These are phyloP conservation scores for Schizothecium vesticola DNA, from an alignment of 495 filamentous ascomycete species.

Conservation along the genomic window DNA sequence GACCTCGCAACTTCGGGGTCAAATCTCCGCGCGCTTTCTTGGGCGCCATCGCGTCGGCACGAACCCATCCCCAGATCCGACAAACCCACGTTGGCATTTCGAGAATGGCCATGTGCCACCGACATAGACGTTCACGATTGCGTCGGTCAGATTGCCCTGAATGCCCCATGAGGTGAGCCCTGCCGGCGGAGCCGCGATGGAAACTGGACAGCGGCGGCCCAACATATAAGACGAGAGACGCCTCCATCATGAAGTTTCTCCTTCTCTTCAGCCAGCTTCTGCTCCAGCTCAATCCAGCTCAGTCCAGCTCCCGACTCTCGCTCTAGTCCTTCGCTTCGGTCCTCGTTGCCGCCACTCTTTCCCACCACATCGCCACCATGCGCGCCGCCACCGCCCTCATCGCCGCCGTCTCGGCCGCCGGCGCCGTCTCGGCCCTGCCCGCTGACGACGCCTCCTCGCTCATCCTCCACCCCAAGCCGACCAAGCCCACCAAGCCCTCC, in stretches of 20 bases:
- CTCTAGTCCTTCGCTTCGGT: neutral
- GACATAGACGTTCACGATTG: neutral
- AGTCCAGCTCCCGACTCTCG: neutral
- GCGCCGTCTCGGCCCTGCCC: constrained; percentile 8
- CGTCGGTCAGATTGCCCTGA: neutral
- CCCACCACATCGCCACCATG: constrained; percentile 1
- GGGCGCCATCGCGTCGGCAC: neutral
- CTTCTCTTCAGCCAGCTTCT: neutral
- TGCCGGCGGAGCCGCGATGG: neutral
- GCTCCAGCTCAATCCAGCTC: neutral
- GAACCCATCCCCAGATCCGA: neutral
- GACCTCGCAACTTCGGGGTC: neutral
- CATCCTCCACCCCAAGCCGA: neutral
- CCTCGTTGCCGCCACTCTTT: neutral
- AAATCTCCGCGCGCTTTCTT: neutral
- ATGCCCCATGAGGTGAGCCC: neutral
- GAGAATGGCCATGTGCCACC: neutral
- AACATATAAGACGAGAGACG: neutral
- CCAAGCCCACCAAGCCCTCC: neutral
- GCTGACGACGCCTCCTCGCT: neutral
- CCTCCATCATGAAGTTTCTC: neutral
- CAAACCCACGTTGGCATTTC: neutral
- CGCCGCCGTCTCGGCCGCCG: constrained; percentile 10
- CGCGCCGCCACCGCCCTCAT: constrained; percentile 4
- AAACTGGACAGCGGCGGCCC: neutral